Percentiles rank a stretch among this genome's conserved stretches.
phyloP scores from a whole-genome alignment of 129 eudicot genomes.

The Lonicera japonica region DNA sequence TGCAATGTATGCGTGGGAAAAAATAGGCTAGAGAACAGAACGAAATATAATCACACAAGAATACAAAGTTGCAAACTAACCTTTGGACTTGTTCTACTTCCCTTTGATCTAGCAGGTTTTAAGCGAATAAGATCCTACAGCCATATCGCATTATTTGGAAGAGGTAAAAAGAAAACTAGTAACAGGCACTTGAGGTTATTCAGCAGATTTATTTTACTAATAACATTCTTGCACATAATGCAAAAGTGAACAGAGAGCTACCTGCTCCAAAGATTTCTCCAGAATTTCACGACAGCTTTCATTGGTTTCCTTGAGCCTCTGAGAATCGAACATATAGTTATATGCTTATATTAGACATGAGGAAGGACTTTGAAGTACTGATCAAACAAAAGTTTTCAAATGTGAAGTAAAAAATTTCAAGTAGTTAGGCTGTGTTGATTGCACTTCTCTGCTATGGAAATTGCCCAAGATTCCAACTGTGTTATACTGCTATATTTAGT shows the following conservation, averaged over 20 bases:
- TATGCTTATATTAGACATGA: neutral
- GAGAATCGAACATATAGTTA: slow-evolving; percentile 3
- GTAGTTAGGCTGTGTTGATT: no score
- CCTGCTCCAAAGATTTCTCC: slow-evolving; percentile 44
- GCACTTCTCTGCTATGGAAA: no score
- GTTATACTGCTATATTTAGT: no score
- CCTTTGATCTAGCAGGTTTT: slow-evolving; percentile 31
- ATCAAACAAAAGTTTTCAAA: slow-evolving; percentile 3
- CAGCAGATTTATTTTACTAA: no score
- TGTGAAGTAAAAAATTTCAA: neutral
- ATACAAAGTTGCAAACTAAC: slow-evolving; percentile 27
- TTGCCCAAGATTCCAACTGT: no score
- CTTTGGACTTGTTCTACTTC: slow-evolving; percentile 33
- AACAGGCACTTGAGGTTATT: neutral
- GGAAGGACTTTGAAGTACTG: neutral
- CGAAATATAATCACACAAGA: neutral
- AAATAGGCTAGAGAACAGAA: no score
- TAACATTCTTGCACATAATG: neutral
- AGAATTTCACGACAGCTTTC: slow-evolving; percentile 26
- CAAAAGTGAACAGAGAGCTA: slow-evolving; percentile 9
- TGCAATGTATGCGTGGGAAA: no score
- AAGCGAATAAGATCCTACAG: slow-evolving; percentile 40
- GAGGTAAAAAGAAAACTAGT: neutral
- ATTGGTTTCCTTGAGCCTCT: slow-evolving; percentile 35
- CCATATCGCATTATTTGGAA: slow-evolving; percentile 9